These are phyloP conservation scores for Ophiostoma tasmaniense DNA, from an alignment of 2,329 filamentous ascomycete genomes.

Conservation along the genomic window DNA sequence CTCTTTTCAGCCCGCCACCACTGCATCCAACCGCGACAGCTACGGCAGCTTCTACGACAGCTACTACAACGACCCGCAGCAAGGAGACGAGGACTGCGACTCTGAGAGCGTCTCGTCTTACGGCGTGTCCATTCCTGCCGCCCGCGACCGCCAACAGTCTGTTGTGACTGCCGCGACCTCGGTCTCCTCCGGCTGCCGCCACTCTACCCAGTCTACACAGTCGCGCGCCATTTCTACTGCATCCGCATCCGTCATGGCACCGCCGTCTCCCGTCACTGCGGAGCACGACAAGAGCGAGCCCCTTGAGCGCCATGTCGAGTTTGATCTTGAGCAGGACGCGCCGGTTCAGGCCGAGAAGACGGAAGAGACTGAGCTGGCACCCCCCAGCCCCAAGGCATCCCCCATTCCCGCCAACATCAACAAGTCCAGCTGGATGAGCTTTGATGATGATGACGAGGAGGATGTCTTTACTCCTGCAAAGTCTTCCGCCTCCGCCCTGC, in stretches of 20 bases:
- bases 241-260: slow-evolving; percentile 10
- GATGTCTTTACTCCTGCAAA: not conserved
- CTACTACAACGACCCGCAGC: slow-evolving; percentile 17
- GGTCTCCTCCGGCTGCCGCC: slow-evolving; percentile 29
- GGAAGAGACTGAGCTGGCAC: not conserved
- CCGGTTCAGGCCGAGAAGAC: not conserved
- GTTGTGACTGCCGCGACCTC: slow-evolving; percentile 33
- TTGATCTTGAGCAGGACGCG: not conserved
- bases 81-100: slow-evolving; percentile 16
- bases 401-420: not conserved
- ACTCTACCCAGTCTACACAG: slow-evolving; percentile 22
- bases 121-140: slow-evolving; percentile 27
- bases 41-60: slow-evolving; percentile 11
- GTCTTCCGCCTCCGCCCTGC: not conserved
- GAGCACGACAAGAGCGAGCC: not conserved
- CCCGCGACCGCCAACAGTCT: slow-evolving; percentile 31
- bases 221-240: slow-evolving; percentile 16
- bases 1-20: not conserved
- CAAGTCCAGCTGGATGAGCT: slow-evolving; percentile 24
- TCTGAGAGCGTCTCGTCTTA: slow-evolving; percentile 28
- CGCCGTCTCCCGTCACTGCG: not conserved
- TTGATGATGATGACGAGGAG: slow-evolving; percentile 20
- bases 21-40: not conserved
- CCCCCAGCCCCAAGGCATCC: not conserved
- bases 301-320: slow-evolving; percentile 17